phyloP scores from a whole-genome alignment of 2,329 filamentous ascomycete genomes.

The Fragosphaeria purpurea region DNA sequence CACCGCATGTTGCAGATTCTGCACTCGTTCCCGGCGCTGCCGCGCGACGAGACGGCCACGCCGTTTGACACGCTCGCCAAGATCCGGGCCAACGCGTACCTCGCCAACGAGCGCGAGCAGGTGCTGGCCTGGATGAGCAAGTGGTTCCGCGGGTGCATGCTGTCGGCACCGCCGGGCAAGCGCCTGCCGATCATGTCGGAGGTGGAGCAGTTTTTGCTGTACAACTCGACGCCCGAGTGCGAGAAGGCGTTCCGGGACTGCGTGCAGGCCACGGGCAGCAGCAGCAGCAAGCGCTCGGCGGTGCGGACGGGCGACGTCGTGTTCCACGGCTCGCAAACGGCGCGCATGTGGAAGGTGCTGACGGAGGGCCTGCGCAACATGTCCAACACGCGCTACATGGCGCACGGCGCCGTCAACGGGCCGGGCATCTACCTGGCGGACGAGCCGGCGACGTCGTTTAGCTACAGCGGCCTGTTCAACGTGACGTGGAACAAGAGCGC shows the following conservation, averaged over 20 bases:
- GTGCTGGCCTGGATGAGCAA: constrained; percentile 16
- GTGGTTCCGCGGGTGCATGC: constrained; percentile 15
- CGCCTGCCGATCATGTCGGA: constrained; percentile 14
- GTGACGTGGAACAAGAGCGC: constrained; percentile 10
- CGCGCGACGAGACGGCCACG: background rate
- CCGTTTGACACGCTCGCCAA: constrained; percentile 10
- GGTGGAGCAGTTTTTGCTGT: constrained; percentile 15
- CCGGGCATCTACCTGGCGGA: constrained; percentile 13
- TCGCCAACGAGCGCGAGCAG: constrained; percentile 7
- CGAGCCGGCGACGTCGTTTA: constrained; percentile 10
- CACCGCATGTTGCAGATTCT: constrained; percentile 8
- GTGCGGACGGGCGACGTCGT: constrained; percentile 7
- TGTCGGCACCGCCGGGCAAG: constrained; percentile 13
- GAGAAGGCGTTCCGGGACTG: constrained; percentile 11
- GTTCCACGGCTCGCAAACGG: constrained; percentile 13
- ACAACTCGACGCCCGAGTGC: constrained; percentile 13
- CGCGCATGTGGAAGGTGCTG: constrained; percentile 14
- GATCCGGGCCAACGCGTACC: constrained; percentile 5
- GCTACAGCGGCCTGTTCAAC: constrained; percentile 7
- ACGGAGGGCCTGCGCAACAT: constrained; percentile 14
- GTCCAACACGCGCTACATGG: constrained; percentile 11
- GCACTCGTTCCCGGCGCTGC: constrained; percentile 14
- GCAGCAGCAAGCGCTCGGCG: background rate
- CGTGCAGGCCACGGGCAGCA: background rate
- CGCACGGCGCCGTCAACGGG: constrained; percentile 8